Base-by-base conservation (phyloP, 495 filamentous ascomycete species). In the Penicillium soppii region DNA sequence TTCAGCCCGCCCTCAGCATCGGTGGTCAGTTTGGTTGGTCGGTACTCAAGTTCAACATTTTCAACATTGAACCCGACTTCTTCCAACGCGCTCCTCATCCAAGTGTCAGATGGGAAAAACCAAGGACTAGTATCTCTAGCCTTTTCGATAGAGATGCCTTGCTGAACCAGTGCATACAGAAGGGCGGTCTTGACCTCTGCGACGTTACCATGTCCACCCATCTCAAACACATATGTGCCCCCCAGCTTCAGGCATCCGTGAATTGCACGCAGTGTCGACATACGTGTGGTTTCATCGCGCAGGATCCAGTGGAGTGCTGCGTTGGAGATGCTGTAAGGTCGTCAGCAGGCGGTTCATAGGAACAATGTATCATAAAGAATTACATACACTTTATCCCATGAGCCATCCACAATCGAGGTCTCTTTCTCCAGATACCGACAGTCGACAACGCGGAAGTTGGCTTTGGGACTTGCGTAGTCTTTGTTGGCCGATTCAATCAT, bases 221-320 rank as follows among this genome's bases (percentile, higher is more conserved):
- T 82, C 57, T 92, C 88, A 52, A 89, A 89, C 7, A 81, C 80
- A 43, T 90, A 84, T 0, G 41, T 51, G 0, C 87, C 88, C 7
- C 76, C 77, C 0, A 82, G 78, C 10, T 67, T 74, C 6, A 91
- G 73, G 6, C 75, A 70, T 26, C 62, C 63, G 30, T 72, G 63
- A 4, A 78, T 72, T 9, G 68, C 77, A 2, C 50, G 53, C 54
- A 91, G 50, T 33, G 71, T 61, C 32, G 64, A 46, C 47, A 62
- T 15, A 47, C 74, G 65, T 0, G 68, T 73, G 0, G 54, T 35
- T 3, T 68, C 50, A 32, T 75, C 69, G 0, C 74, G 65, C 17
- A 91, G 74, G 59, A 92, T 84, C 88, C 88, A 92, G 69, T 92
- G 88, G 33, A 91, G 66, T 0, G 88, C 89, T 0, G 88, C 88